Percentiles rank a stretch among this genome's conserved stretches.
Evolutionary conservation across 768 basidiomycete genomes (phyloP).

Genomic region (Boletus reticulatus): DNA sequence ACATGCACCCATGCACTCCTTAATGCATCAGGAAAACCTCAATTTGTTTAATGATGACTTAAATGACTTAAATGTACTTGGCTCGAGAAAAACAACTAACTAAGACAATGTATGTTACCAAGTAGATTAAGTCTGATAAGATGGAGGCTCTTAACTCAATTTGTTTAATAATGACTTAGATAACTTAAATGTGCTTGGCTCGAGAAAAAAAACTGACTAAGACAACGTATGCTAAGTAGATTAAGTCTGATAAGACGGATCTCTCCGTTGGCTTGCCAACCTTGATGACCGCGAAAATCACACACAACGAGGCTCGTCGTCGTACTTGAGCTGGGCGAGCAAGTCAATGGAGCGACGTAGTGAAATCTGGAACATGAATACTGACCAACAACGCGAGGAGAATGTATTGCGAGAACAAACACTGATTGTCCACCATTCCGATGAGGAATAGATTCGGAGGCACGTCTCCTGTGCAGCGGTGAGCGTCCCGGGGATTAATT

Average conservation of each 20-base stretch:
- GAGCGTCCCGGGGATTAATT: constrained; percentile 59
- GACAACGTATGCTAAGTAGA: no score
- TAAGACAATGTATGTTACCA: no score
- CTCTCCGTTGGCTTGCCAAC: constrained; percentile 95
- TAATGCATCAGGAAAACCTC: no score
- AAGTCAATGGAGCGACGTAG: constrained; percentile 90
- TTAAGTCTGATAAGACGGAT: constrained; percentile 25
- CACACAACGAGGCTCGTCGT: constrained; percentile 67
- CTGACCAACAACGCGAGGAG: constrained; percentile 91
- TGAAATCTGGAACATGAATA: constrained; percentile 90
- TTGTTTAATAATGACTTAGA: no score
- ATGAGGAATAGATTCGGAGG: constrained; percentile 91
- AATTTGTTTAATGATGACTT: no score
- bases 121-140: no score
- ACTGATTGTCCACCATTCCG: constrained; percentile 92
- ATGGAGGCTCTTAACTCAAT: no score
- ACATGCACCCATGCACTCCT: no score
- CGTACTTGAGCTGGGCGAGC: constrained; percentile 90
- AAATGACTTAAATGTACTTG: no score
- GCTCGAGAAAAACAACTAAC: no score
- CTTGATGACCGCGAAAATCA: constrained; percentile 82
- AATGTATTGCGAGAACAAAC: constrained; percentile 88
- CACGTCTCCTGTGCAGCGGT: constrained; percentile 73
- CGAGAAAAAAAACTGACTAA: no score
- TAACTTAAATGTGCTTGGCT: no score